Evolutionary conservation across 352 stramenopile genomes (phyloP), one percentile per base, ranked within the genome.

Genomic region (Pythium aristosporum): DNA sequence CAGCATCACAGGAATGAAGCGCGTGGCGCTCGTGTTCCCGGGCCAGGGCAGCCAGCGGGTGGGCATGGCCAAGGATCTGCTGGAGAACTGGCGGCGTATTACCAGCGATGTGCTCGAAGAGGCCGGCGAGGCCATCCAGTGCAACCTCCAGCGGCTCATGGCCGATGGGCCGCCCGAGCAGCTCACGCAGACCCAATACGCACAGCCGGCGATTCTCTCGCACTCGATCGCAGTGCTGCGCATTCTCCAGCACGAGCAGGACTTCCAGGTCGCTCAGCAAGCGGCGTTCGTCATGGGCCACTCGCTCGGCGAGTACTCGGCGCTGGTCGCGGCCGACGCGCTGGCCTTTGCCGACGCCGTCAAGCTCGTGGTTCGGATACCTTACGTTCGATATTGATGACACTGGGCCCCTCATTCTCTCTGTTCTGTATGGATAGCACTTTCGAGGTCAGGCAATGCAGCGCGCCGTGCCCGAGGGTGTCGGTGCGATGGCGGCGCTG

Each of bases 291-390:
- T 78, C 30, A 48, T 94, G 47, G 88, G 88, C 52, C 88, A 96
- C 72, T 96, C 88, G 62, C 71, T 96, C 12, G 88, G 88, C 49
- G 86, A 96, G 70, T 96, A 95, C 72, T 86, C 88, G 66, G 88
- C 88, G 61, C 72, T 96, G 28, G 86, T 92, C 54, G 83, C 88
- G 2, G 77, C 83, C 10, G 68, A 79, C 16, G 68, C 82, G 43
- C 69, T 96, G 51, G 54, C 74, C 1, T 92, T 96, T 44, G 75
- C 74, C 9, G 80, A 90, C 51, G 85, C 82, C 25, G 78, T 82
- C 36, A 61, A 68, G 60, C 81, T 94, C 25, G 85, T 92, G 67
- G 79, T 88, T 52, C 28, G 72, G 12, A 28, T 43, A 23, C 34
- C 6, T 30, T 39, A 13, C 4, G 16, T 16, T 36, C 10, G 20